These are phyloP conservation scores for Rhizoclosmatium sp. DNA, from an alignment of 192 early-diverging fungal species.

Conservation along the genomic window DNA sequence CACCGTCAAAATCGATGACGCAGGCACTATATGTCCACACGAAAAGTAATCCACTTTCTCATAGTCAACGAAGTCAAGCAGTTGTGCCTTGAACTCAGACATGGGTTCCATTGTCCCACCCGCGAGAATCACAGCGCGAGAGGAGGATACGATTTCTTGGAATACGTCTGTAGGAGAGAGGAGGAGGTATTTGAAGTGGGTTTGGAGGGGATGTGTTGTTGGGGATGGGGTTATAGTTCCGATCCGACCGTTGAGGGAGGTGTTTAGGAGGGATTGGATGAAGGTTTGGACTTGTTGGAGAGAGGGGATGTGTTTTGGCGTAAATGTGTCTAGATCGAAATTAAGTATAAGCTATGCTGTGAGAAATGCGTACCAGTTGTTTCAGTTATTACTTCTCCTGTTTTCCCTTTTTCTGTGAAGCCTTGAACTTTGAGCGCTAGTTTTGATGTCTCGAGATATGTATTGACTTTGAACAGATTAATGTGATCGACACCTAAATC, in stretches of 20 bases:
- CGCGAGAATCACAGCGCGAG: constrained; percentile 83
- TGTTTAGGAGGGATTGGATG: constrained; percentile 48
- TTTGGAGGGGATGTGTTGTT: background rate
- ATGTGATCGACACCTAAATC: constrained; percentile 76
- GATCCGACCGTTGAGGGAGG: constrained; percentile 77
- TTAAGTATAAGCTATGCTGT: background rate
- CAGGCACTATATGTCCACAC: constrained; percentile 87
- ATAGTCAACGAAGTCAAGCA: constrained; percentile 62
- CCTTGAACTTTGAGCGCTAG: constrained; percentile 67
- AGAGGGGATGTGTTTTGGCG: constrained; percentile 43
- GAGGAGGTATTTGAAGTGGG: constrained; percentile 81
- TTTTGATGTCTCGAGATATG: constrained; percentile 72
- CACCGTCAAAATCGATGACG: constrained; percentile 74
- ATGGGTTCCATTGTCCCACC: constrained; percentile 95
- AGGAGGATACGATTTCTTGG: constrained; percentile 76
- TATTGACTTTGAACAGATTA: constrained; percentile 80
- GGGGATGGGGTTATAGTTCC: constrained; percentile 45
- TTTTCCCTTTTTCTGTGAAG: constrained; percentile 13
- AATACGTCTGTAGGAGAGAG: constrained; percentile 86
- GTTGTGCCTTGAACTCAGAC: constrained; percentile 48
- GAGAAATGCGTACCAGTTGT: background rate
- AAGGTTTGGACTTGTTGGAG: constrained; percentile 44
- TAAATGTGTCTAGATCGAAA: constrained; percentile 3
- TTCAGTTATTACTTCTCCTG: background rate
- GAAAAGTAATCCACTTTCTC: constrained; percentile 69